Percentiles rank a stretch among this genome's conserved stretches.
Conservation (phyloP, 257 asterid genomes). For the Primulina eburnea region DNA sequence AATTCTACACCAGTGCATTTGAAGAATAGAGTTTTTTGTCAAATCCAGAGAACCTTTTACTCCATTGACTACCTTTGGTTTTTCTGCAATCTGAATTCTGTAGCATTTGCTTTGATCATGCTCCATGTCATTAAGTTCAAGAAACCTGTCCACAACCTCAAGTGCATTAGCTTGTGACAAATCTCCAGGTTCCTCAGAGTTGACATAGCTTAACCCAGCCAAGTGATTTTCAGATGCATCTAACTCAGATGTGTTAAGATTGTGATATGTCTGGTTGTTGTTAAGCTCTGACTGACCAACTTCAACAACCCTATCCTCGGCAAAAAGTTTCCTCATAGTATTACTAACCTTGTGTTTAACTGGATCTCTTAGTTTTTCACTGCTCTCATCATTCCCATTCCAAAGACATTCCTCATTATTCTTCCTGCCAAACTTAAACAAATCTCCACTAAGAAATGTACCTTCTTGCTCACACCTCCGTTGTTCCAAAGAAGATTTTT, state of each 20-base stretch:
- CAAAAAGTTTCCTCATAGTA: slow-evolving; percentile 73
- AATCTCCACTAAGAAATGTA: slow-evolving; percentile 26
- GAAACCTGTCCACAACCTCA: slow-evolving; percentile 72
- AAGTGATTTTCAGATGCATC: slow-evolving; percentile 37
- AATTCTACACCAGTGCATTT: slow-evolving; percentile 34
- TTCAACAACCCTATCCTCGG: slow-evolving; percentile 46
- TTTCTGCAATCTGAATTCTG: slow-evolving; percentile 33
- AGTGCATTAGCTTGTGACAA: slow-evolving; percentile 84
- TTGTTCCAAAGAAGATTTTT: slow-evolving; percentile 37
- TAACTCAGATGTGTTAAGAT: slow-evolving; percentile 28
- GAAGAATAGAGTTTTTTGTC: slow-evolving; percentile 45
- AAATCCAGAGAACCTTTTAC: slow-evolving; percentile 63
- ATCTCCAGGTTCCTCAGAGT: slow-evolving; percentile 95
- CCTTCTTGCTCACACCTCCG: slow-evolving; percentile 30
- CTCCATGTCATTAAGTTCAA: slow-evolving; percentile 57
- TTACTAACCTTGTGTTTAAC: slow-evolving; percentile 37
- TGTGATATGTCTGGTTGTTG: slow-evolving; percentile 26
- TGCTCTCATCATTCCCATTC: slow-evolving; percentile 30
- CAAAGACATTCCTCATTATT: slow-evolving; percentile 25
- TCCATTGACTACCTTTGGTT: slow-evolving; percentile 43
- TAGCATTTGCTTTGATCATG: slow-evolving; percentile 33
- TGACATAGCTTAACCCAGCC: slow-evolving; percentile 74
- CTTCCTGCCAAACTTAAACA: slow-evolving; percentile 27
- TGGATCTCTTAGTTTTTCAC: slow-evolving; percentile 31
- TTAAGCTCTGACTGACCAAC: slow-evolving; percentile 35